Evolutionary conservation across 352 stramenopile genomes (phyloP), one percentile per base, ranked within the genome.

Genomic region (Pythium sukuiense): DNA sequence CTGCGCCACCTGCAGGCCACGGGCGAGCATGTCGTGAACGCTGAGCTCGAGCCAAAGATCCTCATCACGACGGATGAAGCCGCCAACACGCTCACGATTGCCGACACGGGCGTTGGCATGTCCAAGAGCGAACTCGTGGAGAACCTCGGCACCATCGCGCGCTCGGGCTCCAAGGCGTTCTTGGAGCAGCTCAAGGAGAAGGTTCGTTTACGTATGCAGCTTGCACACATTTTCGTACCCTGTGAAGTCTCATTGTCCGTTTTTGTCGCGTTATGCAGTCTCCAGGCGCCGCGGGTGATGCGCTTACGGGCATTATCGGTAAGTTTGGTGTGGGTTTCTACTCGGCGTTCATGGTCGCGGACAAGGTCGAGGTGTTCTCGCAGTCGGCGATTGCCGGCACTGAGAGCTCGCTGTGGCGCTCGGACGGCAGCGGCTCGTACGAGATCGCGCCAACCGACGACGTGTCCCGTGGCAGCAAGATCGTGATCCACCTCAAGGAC

Each of bases 301-400:
- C 90, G 5, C 72, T 91, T 7, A 80, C 81, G 3, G 96, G 93
- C 50, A 99, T 99, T 67, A 99, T 99, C 67, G 98, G 98, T 41
- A 98, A 99, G 76, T 99, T 99, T 67, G 98, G 98, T 27, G 98
- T 99, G 30, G 98, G 98, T 16, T 99, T 99, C 72, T 99, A 99
- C 82, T 98, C 96, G 6, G 96, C 96, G 16, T 99, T 99, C 71
- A 99, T 99, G 98, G 97, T 99, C 1, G 93, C 93, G 26, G 92
- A 99, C 65, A 92, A 97, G 60, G 96, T 99, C 1, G 79, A 98
- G 59, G 97, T 99, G 9, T 87, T 87, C 55, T 92, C 89, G 58
- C 76, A 93, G 63, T 97, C 83, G 50, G 91, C 84, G 24, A 61
- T 82, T 24, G 55, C 79, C 9, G 80, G 78, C 50, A 71, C 67